phyloP scores from a whole-genome alignment of 768 basidiomycete genomes.

The Termitomyces sp. region DNA sequence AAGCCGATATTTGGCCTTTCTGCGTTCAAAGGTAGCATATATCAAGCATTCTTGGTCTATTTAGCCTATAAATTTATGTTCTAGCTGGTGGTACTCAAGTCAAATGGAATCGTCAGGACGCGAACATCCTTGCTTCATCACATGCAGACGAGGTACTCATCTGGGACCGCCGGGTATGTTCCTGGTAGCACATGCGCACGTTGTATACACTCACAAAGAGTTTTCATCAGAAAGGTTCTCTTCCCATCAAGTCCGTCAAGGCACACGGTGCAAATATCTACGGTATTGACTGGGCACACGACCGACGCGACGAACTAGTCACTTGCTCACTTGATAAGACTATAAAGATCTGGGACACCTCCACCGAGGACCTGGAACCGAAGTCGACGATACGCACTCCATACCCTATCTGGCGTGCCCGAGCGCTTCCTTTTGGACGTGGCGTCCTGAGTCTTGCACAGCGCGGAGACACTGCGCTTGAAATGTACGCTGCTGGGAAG shows the following conservation, averaged over 20 bases:
- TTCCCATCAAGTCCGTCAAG: slow-evolving; percentile 66
- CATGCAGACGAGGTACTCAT: slow-evolving; percentile 84
- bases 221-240: slow-evolving; percentile 72
- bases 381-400: slow-evolving; percentile 56
- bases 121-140: slow-evolving; percentile 83
- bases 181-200: background rate
- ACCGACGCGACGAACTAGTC: slow-evolving; percentile 68
- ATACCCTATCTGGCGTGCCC: slow-evolving; percentile 93
- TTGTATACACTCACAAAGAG: background rate
- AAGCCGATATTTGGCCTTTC: slow-evolving; percentile 72
- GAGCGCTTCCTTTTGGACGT: slow-evolving; percentile 86
- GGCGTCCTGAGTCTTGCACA: slow-evolving; percentile 88
- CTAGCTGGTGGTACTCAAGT: slow-evolving; percentile 88
- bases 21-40: slow-evolving; percentile 35
- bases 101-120: slow-evolving; percentile 91
- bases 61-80: background rate
- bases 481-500: slow-evolving; percentile 64
- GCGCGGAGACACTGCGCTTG: slow-evolving; percentile 74
- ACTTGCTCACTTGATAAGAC: slow-evolving; percentile 95
- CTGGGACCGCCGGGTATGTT: slow-evolving; percentile 87
- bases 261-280: slow-evolving; percentile 94
- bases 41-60: background rate
- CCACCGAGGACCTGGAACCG: slow-evolving; percentile 26
- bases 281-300: slow-evolving; percentile 94
- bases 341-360: slow-evolving; percentile 80